phyloP scores from a whole-genome alignment of 768 basidiomycete species.

The Imleria badia region DNA sequence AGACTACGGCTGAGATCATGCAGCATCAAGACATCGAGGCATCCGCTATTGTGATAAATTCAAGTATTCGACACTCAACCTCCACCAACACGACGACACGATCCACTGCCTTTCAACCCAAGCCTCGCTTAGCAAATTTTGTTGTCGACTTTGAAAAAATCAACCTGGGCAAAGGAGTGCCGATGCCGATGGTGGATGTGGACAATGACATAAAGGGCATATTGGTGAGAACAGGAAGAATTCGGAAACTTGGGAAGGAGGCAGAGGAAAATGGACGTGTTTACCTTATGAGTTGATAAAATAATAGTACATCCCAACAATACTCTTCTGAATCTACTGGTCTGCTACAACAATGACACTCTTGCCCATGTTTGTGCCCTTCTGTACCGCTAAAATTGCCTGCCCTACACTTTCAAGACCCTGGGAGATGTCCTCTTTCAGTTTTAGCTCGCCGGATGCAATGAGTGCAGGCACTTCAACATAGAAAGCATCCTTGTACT shows the following conservation, averaged over 20 bases:
- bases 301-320: neutral
- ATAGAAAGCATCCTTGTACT: constrained; percentile 44
- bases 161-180: neutral
- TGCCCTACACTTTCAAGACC: constrained; percentile 44
- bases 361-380: constrained; percentile 37
- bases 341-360: constrained; percentile 13
- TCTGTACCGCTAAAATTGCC: constrained; percentile 37
- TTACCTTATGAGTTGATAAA: constrained; percentile 12
- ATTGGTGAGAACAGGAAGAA: constrained; percentile 29
- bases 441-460: constrained; percentile 47
- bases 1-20: neutral
- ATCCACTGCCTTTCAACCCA: neutral
- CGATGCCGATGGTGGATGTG: constrained; percentile 12
- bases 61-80: neutral
- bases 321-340: neutral
- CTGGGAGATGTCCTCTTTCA: constrained; percentile 43
- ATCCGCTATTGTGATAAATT: neutral
- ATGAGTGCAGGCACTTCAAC: constrained; percentile 40
- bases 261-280: constrained; percentile 23
- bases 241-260: constrained; percentile 19
- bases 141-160: constrained; percentile 17
- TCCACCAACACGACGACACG: neutral
- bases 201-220: neutral
- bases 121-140: constrained; percentile 24
- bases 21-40: neutral